Base-by-base conservation (phyloP, 768 basidiomycete species). In the Mycena albidolilacea region DNA sequence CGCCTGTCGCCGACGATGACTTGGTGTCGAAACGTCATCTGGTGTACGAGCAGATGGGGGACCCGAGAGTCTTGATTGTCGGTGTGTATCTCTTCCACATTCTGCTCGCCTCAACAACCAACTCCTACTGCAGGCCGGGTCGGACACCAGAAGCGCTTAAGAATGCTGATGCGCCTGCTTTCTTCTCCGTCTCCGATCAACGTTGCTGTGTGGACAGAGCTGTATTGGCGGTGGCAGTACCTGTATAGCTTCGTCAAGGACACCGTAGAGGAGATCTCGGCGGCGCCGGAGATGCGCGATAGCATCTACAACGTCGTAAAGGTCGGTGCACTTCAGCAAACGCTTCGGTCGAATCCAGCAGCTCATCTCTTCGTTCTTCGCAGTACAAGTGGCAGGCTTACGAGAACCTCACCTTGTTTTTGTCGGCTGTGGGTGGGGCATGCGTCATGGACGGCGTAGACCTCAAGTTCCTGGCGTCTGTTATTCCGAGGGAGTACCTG, bases 191-290 rank as follows among this genome's bases (percentile, higher is more conserved):
- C 89, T 39, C 88, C 90, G 1, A 87, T 90, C n/a, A 90, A 94
- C 64, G 84, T 93, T 23, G 93, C 92, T 0, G 92, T 94, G 3
- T 97, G 95, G 95, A 87, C 92, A 74, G 95, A 96, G 77, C 92
- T 90, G 72, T 95, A 92, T 79, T 91, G 88, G 84, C 86, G 94
- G 60, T 96, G 94, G 94, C 85, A 86, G 37, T 82, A 85, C 7
- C 81, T 95, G 55, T 89, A 89, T 15, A 93, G 93, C 77, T 83
- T 87, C 61, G 83, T 92, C 57, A 85, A 87, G 73, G 87, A 84
- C 17, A 73, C 77, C 8, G 66, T 82, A 21, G 79, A 78, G 21
- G 84, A 85, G 76, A 73, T 78, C 52, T 61, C 80, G 70, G n/a
- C 68, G 73, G 67, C 78, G 76, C 74, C 78, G 71, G 78, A 81